These are phyloP conservation scores for Dioscorea cayenensis DNA, from an alignment of 116 monocot species.

Conservation along the genomic window DNA sequence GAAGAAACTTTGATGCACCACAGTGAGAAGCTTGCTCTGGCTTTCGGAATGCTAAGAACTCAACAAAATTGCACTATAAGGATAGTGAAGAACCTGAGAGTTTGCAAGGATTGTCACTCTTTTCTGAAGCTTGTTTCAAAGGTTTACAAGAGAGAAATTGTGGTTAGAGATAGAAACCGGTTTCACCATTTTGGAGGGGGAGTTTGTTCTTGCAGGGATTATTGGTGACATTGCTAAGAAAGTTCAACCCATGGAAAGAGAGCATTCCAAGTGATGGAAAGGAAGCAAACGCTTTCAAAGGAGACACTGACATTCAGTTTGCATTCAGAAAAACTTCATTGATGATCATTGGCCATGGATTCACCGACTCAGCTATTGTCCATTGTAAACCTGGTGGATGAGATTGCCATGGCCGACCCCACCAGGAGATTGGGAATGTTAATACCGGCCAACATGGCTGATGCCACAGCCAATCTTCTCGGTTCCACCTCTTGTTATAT, in stretches of 20 bases:
- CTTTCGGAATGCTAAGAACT: constrained; percentile 8
- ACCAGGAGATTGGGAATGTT: constrained; percentile 15
- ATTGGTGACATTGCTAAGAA: constrained; percentile 1
- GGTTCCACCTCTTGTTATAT: constrained; percentile 28
- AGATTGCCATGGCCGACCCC: constrained; percentile 23
- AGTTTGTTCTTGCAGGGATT: constrained; percentile 5
- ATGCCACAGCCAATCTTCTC: constrained; percentile 29
- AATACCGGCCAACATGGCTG: constrained; percentile 25
- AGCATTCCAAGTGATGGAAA: neutral
- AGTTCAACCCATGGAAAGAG: neutral
- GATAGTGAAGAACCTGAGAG: constrained; percentile 11
- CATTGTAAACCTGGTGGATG: constrained; percentile 30
- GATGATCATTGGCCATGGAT: neutral
- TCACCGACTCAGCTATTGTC: constrained; percentile 27
- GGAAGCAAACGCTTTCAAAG: neutral
- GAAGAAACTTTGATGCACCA: constrained; percentile 13
- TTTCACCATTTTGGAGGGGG: constrained; percentile 9
- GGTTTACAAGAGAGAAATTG: constrained; percentile 5
- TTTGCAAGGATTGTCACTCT: constrained; percentile 12
- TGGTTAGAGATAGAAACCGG: constrained; percentile 5
- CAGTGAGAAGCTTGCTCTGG: constrained; percentile 12
- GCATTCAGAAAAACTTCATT: no score
- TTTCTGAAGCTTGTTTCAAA: constrained; percentile 5
- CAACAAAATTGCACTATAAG: neutral
- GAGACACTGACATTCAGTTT: neutral